phyloP scores from a whole-genome alignment of 2,329 filamentous ascomycete genomes.

The Biscogniauxia mediterranea region DNA sequence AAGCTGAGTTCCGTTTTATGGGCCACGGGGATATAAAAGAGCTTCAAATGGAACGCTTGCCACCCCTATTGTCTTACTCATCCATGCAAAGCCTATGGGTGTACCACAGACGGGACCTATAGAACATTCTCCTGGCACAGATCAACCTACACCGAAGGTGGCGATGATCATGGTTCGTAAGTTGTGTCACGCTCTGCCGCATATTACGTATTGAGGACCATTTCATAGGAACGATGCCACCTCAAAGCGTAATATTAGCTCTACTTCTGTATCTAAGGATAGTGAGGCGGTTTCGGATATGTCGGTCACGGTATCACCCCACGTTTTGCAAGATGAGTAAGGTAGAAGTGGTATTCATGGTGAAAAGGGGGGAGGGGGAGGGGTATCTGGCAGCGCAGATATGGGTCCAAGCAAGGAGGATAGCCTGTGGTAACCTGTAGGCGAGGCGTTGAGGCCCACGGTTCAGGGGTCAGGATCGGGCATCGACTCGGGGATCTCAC shows the following conservation, averaged over 20 bases:
- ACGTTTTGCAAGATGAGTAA: not conserved
- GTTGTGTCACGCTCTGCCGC: not conserved
- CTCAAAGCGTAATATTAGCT: not conserved
- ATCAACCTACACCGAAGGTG: not conserved
- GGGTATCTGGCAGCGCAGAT: not conserved
- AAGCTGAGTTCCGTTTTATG: not conserved
- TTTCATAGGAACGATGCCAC: not conserved
- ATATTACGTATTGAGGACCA: not conserved
- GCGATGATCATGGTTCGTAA: not conserved
- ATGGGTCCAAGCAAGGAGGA: not conserved
- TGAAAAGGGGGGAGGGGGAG: not conserved
- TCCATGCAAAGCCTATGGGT: not conserved
- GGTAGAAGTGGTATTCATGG: not conserved
- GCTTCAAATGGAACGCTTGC: not conserved
- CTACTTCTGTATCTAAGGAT: not conserved
- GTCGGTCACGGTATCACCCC: not conserved
- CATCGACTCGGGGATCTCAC: not conserved
- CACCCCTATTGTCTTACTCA: not conserved
- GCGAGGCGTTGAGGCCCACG: not conserved
- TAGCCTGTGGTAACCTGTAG: not conserved
- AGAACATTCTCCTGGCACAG: not conserved
- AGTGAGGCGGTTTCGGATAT: not conserved
- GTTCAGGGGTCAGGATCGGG: not conserved
- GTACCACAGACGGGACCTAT: not conserved
- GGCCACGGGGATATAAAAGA: not conserved